A percentile compares a stretch with the other conserved stretches of the same genome.
These are phyloP conservation scores for Erodium chrysanthum DNA, from an alignment of 441 rosid genomes.

Conservation along the genomic window DNA sequence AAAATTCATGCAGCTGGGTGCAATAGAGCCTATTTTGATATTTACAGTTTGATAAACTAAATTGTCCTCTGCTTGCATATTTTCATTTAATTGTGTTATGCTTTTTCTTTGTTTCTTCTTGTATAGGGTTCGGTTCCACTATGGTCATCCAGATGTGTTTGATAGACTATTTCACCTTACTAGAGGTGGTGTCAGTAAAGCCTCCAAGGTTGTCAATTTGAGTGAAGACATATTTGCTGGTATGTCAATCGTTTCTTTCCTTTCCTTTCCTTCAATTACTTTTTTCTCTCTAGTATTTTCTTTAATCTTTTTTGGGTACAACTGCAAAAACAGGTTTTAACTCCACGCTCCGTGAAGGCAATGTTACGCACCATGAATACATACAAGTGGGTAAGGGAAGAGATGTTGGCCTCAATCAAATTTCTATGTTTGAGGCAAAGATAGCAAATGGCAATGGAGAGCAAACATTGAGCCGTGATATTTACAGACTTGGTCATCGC, in stretches of 20 bases:
- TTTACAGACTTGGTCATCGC: constrained; percentile 95
- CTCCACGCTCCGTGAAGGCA: constrained; percentile 97
- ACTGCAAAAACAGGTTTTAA: constrained; percentile 60
- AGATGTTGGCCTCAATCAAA: constrained; percentile 98
- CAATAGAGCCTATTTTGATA: background rate
- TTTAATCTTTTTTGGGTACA: constrained; percentile 16
- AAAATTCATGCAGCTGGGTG: background rate
- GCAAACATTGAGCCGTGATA: constrained; percentile 91
- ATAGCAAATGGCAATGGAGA: constrained; percentile 99
- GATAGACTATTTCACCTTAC: constrained; percentile 95
- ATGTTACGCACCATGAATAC: constrained; percentile 98
- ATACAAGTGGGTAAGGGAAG: constrained; percentile 99
- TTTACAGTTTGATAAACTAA: too few species aligned
- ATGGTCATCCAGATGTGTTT: constrained; percentile 98
- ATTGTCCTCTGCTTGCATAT: background rate
- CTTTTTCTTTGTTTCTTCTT: constrained; percentile 13
- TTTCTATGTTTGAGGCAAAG: constrained; percentile 98
- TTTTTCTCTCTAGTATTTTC: background rate
- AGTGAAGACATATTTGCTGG: constrained; percentile 99
- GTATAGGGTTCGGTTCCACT: constrained; percentile 94
- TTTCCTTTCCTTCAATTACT: constrained; percentile 9
- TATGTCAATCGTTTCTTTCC: constrained; percentile 22
- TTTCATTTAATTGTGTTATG: background rate
- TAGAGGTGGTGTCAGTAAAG: constrained; percentile 98
- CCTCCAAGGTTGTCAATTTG: constrained; percentile 89